Conservation (phyloP, 192 early-diverging fungal species). For the Backusella luteola region DNA sequence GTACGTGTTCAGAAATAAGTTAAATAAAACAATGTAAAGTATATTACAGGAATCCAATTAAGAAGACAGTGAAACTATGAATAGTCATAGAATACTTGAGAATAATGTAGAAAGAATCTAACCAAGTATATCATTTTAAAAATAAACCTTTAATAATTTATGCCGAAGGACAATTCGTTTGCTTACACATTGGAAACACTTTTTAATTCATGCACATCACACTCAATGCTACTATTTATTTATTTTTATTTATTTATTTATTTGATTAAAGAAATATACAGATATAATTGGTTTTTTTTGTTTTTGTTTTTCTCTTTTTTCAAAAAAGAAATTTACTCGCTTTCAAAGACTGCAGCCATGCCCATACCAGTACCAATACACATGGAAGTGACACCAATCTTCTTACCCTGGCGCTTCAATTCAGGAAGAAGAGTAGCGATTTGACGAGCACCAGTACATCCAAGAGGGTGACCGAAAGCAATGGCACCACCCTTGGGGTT, state of each 20-base stretch:
- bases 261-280: conserved; percentile 1
- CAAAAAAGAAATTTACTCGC: conserved; percentile 38
- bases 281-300: not conserved
- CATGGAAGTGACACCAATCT: conserved; percentile 86
- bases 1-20: no score
- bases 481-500: conserved; percentile 99
- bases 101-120: no score
- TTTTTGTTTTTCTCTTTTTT: not conserved
- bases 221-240: no score
- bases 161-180: no score
- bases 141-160: no score
- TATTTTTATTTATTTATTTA: not conserved
- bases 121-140: no score
- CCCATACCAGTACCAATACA: conserved; percentile 88
- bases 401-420: conserved; percentile 82
- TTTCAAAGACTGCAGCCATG: conserved; percentile 83
- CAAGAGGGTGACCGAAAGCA: conserved; percentile 91
- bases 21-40: no score
- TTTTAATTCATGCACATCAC: no score
- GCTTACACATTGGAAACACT: no score
- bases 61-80: no score
- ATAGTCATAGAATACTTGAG: no score
- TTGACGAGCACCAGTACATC: conserved; percentile 94
- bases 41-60: no score
- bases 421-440: conserved; percentile 94